phyloP scores from a whole-genome alignment of 805 yeast genomes.

The Kuraishia floccosa region DNA sequence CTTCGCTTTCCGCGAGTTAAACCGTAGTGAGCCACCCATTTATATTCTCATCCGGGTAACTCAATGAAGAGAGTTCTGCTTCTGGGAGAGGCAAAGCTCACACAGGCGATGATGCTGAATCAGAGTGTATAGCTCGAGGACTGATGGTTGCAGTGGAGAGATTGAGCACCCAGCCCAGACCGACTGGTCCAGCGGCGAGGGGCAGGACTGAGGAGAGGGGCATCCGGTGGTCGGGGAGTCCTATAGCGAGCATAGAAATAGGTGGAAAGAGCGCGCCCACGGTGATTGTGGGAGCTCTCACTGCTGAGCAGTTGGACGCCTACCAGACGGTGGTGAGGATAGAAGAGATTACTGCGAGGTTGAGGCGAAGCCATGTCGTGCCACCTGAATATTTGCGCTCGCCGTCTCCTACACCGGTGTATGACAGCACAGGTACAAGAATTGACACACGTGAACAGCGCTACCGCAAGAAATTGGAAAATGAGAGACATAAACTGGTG shows the following conservation, averaged over 20 bases:
- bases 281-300: slow-evolving; percentile 18
- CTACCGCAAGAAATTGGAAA: slow-evolving; percentile 48
- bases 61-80: no score
- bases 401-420: slow-evolving; percentile 88
- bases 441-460: slow-evolving; percentile 74
- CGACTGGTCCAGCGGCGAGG: background rate
- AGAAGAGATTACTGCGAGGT: slow-evolving; percentile 61
- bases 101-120: no score
- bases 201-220: slow-evolving; percentile 1
- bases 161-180: no score
- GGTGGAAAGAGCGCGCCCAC: slow-evolving; percentile 2
- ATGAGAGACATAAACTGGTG: slow-evolving; percentile 73
- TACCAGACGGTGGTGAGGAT: slow-evolving; percentile 63
- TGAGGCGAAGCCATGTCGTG: slow-evolving; percentile 38
- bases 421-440: slow-evolving; percentile 75
- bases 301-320: slow-evolving; percentile 72
- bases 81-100: no score
- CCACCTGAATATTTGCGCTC: slow-evolving; percentile 44
- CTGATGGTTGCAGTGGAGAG: no score
- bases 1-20: no score
- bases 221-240: slow-evolving; percentile 1
- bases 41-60: no score
- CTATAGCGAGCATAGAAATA: background rate
- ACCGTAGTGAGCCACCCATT: no score
- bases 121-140: no score